These are phyloP conservation scores for Alternaria rosae DNA, from an alignment of 2,329 filamentous ascomycete species.

Conservation along the genomic window DNA sequence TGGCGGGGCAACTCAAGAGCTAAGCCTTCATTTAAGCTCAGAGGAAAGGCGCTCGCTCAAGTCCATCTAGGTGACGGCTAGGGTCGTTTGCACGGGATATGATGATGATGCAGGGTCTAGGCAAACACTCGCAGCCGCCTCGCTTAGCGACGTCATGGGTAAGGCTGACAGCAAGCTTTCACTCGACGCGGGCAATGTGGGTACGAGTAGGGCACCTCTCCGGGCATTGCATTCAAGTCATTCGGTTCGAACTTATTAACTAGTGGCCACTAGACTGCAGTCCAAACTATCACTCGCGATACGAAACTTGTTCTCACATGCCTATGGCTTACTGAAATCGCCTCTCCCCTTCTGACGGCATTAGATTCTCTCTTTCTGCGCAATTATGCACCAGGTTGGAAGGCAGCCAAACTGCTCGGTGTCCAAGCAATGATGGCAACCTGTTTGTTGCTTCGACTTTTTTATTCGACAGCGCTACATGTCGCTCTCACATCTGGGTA, in stretches of 20 bases:
- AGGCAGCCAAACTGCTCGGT: neutral
- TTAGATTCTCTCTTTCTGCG: neutral
- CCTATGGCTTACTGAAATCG: neutral
- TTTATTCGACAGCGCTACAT: neutral
- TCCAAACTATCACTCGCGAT: neutral
- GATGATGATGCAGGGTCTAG: slow-evolving; percentile 24
- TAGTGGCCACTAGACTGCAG: neutral
- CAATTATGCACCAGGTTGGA: neutral
- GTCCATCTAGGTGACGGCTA: slow-evolving; percentile 22
- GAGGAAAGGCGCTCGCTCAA: slow-evolving; percentile 19
- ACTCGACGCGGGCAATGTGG: neutral
- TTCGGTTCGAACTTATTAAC: neutral
- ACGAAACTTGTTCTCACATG: neutral
- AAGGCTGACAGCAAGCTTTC: neutral
- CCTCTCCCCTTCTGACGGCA: neutral
- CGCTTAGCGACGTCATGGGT: slow-evolving; percentile 17
- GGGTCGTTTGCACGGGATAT: slow-evolving; percentile 20
- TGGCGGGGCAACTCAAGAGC: slow-evolving; percentile 15
- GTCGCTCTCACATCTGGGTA: slow-evolving; percentile 9
- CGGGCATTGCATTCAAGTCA: neutral
- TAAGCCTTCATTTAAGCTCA: slow-evolving; percentile 29
- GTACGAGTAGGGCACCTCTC: neutral
- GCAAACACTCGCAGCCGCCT: slow-evolving; percentile 12
- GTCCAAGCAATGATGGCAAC: neutral
- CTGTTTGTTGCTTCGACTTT: neutral